These are phyloP conservation scores for Xanthoconium stramineum DNA, from an alignment of 768 basidiomycete genomes.

Conservation along the genomic window DNA sequence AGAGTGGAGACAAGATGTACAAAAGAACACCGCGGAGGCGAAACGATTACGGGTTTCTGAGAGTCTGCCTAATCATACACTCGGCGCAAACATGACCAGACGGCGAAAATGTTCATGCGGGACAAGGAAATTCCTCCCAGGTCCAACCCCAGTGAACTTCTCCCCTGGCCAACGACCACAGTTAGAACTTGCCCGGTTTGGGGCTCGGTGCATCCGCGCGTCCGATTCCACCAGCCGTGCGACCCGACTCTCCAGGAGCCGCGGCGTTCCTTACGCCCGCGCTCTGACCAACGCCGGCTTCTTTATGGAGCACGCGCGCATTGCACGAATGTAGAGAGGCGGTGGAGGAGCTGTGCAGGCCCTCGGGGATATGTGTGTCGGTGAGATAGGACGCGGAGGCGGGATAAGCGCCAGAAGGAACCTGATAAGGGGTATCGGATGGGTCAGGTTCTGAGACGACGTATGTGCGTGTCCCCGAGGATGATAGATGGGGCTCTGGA, in stretches of 20 bases:
- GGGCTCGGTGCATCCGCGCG: constrained; percentile 43
- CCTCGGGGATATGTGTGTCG: constrained; percentile 36
- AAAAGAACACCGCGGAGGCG: constrained; percentile 6
- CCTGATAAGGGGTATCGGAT: constrained; percentile 56
- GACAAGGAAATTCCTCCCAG: background rate
- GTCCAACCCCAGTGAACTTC: constrained; percentile 31
- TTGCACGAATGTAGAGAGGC: constrained; percentile 42
- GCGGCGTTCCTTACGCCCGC: constrained; percentile 40
- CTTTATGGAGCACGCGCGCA: constrained; percentile 38
- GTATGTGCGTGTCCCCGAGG: constrained; percentile 55
- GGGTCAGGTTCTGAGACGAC: constrained; percentile 74
- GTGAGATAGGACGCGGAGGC: constrained; percentile 47
- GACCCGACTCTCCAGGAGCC: constrained; percentile 47
- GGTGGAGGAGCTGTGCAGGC: constrained; percentile 43
- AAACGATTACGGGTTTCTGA: background rate
- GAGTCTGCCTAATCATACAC: constrained; percentile 26
- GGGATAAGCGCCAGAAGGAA: constrained; percentile 70
- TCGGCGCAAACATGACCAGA: background rate
- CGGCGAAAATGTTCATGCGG: background rate
- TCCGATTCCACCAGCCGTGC: constrained; percentile 39
- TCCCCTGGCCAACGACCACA: constrained; percentile 39
- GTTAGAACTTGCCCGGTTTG: constrained; percentile 38
- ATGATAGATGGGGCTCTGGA: constrained; percentile 44
- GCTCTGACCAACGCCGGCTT: constrained; percentile 46
- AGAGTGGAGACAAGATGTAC: constrained; percentile 2